A percentile compares a stretch with the other conserved stretches of the same genome.
Evolutionary conservation across 2,329 filamentous ascomycete genomes (phyloP).

Genomic region (Trematosphaeria pertusa): DNA sequence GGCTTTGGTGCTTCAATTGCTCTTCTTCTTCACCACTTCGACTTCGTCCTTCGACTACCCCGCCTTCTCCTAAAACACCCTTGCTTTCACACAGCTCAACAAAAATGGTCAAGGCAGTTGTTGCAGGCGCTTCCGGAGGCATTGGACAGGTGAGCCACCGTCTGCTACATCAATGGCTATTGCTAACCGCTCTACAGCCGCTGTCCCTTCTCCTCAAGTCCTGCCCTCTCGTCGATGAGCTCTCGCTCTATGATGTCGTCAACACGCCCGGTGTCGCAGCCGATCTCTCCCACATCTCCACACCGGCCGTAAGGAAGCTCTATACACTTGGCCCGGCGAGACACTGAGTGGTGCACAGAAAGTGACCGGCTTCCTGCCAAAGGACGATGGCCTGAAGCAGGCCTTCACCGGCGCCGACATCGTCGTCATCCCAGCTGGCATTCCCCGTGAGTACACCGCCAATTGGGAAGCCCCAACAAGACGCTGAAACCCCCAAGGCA

Average conservation of each 20-base stretch:
- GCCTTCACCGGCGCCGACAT: conserved; percentile 94
- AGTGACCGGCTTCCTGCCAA: conserved; percentile 86
- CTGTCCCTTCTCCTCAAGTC: conserved; percentile 96
- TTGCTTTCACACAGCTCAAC: conserved; percentile 24
- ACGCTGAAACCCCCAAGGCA: conserved; percentile 68
- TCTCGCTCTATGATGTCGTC: conserved; percentile 98
- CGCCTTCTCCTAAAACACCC: conserved; percentile 19
- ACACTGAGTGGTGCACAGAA: conserved; percentile 58
- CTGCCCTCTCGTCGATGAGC: conserved; percentile 85
- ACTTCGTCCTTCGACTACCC: conserved; percentile 17
- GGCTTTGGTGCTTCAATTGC: conserved; percentile 25
- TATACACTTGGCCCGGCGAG: conserved; percentile 6
- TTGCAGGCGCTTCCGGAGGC: conserved; percentile 96
- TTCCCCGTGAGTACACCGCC: conserved; percentile 74
- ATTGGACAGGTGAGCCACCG: conserved; percentile 83
- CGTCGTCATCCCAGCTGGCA: conserved; percentile 95
- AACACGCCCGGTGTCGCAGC: conserved; percentile 96
- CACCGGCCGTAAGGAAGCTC: conserved; percentile 70
- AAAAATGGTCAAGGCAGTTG: conserved; percentile 57
- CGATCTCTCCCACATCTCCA: conserved; percentile 97
- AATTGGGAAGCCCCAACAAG: neutral
- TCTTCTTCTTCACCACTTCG: conserved; percentile 12
- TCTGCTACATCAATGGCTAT: conserved; percentile 5
- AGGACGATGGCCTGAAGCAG: conserved; percentile 80
- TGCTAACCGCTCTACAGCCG: conserved; percentile 64